Base-by-base conservation (phyloP, 225 moss, liverwort and hornwort genomes). In the Sphagnum tenellum region DNA sequence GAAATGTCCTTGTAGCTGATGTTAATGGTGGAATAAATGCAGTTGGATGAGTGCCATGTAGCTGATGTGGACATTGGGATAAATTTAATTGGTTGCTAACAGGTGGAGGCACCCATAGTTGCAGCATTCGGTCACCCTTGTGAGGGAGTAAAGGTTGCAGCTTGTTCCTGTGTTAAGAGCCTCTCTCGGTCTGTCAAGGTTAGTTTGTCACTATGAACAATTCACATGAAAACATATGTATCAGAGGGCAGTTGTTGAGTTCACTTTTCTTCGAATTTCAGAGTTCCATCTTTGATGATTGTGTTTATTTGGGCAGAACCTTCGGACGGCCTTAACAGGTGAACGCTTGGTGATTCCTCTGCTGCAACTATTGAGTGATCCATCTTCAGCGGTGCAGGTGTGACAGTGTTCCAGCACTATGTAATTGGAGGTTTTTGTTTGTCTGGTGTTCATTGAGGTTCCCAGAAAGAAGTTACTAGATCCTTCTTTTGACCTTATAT, bases 111-210 rank as follows among this genome's bases (percentile, higher is more conserved):
- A 44, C 83, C 81, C 46, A 85, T 98, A 4, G 83, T 93, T 69
- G 83, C 92, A 61, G 88, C 92, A 73, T 84, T 98, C 81, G 81
- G 81, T 69, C 92, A 98, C 79, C 76, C 75, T 63, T 89, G 76
- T 67, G 84, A 80, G 65, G 76, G 85, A 66, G 96, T 98, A 53
- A 84, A 87, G 67, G 89, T 83, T 66, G 92, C 96, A 46, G 96
- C 92, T 13, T 98, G 96, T 79, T 78, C 86, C 71, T 98, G 96
- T 86, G 73, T 98, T 11, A 80, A 81, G 62, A 98, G 90, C 75
- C 92, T 98, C 68, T 92, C 96, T 57, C 96, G 96, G 68, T 98
- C 96, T 61, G 92, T 98, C 60, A 87, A 93, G 92, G 96, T 98
- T 61, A 60, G 89, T 85, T 59, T 6, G 48, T 48, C 50, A 13